phyloP scores from a whole-genome alignment of 495 filamentous ascomycete species.

The Penicillium canariense region DNA sequence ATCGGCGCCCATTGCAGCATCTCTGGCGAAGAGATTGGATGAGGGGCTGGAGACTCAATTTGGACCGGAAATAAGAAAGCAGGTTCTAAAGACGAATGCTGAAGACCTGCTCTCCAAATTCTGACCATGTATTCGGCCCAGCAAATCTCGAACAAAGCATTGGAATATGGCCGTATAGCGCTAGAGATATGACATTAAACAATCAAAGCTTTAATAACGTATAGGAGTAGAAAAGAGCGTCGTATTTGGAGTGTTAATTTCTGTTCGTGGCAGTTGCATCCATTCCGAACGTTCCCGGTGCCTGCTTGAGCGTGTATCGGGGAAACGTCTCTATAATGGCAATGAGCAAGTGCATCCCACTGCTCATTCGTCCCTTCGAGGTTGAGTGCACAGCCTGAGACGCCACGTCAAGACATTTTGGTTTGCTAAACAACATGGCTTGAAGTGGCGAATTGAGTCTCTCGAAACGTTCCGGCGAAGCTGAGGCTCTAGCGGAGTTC shows the following conservation, averaged over 20 bases:
- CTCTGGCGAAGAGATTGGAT: conserved; percentile 13
- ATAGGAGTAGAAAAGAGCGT: no score
- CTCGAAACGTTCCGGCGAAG: background rate
- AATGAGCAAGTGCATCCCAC: conserved; percentile 13
- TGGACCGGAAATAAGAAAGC: background rate
- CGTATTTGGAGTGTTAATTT: no score
- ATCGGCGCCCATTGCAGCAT: conserved; percentile 6
- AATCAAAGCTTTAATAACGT: no score
- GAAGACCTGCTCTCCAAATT: conserved; percentile 3
- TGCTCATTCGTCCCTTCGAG: conserved; percentile 12
- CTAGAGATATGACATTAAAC: no score
- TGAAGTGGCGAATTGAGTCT: conserved; percentile 9
- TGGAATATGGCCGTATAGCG: background rate
- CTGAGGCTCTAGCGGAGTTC: background rate
- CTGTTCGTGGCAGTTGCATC: no score
- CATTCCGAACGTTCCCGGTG: no score
- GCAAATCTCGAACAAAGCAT: background rate
- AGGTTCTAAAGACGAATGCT: conserved; percentile 14
- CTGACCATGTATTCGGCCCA: background rate
- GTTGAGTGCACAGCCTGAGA: conserved; percentile 16
- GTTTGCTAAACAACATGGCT: conserved; percentile 19
- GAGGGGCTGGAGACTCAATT: conserved; percentile 8
- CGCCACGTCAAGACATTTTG: conserved; percentile 15
- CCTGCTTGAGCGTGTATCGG: conserved; percentile 19
- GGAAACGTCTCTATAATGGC: conserved; percentile 20